Conservation (phyloP, 805 yeast genomes). For the Saccharomycopsis oosterbeekiorum region DNA sequence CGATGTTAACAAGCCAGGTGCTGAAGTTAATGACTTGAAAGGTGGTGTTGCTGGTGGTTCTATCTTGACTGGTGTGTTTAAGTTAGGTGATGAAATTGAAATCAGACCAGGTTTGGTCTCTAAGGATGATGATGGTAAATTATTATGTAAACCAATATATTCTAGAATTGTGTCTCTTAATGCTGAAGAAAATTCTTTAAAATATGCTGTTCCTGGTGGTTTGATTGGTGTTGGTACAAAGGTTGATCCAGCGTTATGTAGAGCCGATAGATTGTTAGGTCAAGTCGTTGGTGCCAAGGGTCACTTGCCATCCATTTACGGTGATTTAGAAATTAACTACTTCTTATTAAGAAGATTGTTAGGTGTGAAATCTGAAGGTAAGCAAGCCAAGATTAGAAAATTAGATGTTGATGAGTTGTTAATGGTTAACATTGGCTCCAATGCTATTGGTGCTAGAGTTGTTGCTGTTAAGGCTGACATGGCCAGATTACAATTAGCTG, state of each 20-base stretch:
- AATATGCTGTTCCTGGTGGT: conserved; percentile 99
- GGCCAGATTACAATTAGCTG: conserved; percentile 94
- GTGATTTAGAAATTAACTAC: conserved; percentile 95
- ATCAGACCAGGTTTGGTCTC: conserved; percentile 99
- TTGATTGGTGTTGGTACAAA: conserved; percentile 98
- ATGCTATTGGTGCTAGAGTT: conserved; percentile 99
- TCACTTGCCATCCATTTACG: conserved; percentile 88
- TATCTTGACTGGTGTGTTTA: conserved; percentile 91
- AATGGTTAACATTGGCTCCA: conserved; percentile 98
- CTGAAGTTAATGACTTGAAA: conserved; percentile 90
- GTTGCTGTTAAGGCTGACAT: conserved; percentile 97
- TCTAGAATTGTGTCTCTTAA: conserved; percentile 88
- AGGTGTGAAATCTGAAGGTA: conserved; percentile 98
- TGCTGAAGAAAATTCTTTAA: conserved; percentile 96
- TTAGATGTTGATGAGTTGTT: conserved; percentile 89
- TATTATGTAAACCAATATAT: conserved; percentile 88
- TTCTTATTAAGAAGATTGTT: conserved; percentile 91
- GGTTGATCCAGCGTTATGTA: conserved; percentile 96
- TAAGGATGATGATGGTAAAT: conserved; percentile 77
- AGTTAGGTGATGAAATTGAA: conserved; percentile 96
- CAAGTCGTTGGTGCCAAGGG: conserved; percentile 98
- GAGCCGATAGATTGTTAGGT: conserved; percentile 98
- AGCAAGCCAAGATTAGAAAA: conserved; percentile 93
- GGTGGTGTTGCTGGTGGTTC: conserved; percentile 99
- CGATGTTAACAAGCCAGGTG: conserved; percentile 98